Percentiles rank a stretch among this genome's conserved stretches.
These are phyloP conservation scores for Cladorrhinum sp. DNA, from an alignment of 2,329 filamentous ascomycete species.

Conservation along the genomic window DNA sequence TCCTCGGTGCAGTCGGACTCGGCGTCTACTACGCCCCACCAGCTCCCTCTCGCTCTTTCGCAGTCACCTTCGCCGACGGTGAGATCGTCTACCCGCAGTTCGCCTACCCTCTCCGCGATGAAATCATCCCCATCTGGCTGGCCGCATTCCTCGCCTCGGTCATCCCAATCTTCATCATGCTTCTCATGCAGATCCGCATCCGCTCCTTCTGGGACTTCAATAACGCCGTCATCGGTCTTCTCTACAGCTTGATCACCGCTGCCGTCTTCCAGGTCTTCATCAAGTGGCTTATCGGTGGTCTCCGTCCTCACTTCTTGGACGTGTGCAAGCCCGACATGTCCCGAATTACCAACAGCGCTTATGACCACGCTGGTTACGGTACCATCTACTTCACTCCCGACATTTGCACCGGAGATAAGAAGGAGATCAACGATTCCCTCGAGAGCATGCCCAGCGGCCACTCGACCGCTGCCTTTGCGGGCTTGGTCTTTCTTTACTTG, in stretches of 20 bases:
- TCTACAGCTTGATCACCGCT: slow-evolving; percentile 67
- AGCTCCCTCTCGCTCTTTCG: slow-evolving; percentile 66
- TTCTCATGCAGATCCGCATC: slow-evolving; percentile 65
- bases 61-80: slow-evolving; percentile 63
- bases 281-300: slow-evolving; percentile 71
- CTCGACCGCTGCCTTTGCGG: slow-evolving; percentile 69
- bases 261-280: slow-evolving; percentile 76
- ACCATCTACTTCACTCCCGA: slow-evolving; percentile 66
- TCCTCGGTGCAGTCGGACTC: slow-evolving; percentile 64
- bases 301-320: slow-evolving; percentile 67
- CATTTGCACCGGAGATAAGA: slow-evolving; percentile 65
- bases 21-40: slow-evolving; percentile 64
- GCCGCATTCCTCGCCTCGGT: slow-evolving; percentile 64
- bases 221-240: slow-evolving; percentile 65
- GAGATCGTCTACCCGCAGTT: slow-evolving; percentile 69
- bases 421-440: slow-evolving; percentile 65
- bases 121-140: slow-evolving; percentile 69
- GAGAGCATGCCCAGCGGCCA: slow-evolving; percentile 73
- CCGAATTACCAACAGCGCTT: slow-evolving; percentile 40
- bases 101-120: slow-evolving; percentile 66
- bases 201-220: slow-evolving; percentile 69
- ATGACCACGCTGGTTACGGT: slow-evolving; percentile 42
- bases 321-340: slow-evolving; percentile 63
- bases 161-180: slow-evolving; percentile 61
- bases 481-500: slow-evolving; percentile 66